Evolutionary conservation across 2,329 filamentous ascomycete species (phyloP).

Genomic region (Penicillium paneum): DNA sequence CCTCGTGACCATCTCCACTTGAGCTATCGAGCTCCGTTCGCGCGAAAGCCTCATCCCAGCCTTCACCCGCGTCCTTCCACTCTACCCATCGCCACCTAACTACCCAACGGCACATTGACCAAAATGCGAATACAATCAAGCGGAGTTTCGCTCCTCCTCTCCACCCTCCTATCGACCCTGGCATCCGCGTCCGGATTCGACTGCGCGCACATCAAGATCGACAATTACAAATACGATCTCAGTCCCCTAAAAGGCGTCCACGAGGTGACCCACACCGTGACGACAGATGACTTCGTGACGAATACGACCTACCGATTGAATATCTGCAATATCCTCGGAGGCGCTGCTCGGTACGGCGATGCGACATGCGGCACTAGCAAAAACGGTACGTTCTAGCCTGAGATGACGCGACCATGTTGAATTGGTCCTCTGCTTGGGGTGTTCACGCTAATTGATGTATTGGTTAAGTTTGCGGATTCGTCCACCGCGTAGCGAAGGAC

Average conservation of each 20-base stretch:
- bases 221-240: constrained; percentile 41
- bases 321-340: constrained; percentile 33
- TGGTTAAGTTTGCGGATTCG: constrained; percentile 68
- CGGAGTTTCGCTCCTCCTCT: constrained; percentile 25
- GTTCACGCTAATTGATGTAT: not conserved
- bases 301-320: constrained; percentile 41
- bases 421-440: not conserved
- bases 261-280: constrained; percentile 31
- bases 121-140: constrained; percentile 36
- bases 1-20: constrained; percentile 4
- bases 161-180: constrained; percentile 28
- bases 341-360: constrained; percentile 24
- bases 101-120: not conserved
- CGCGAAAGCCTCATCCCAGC: constrained; percentile 5
- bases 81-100: not conserved
- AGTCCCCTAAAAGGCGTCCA: constrained; percentile 40
- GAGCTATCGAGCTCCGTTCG: constrained; percentile 7
- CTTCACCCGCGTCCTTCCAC: constrained; percentile 1
- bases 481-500: constrained; percentile 52
- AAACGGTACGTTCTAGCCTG: constrained; percentile 31
- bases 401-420: not conserved
- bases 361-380: constrained; percentile 34
- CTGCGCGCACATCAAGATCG: constrained; percentile 36
- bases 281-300: constrained; percentile 24
- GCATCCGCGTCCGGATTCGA: constrained; percentile 35